These are phyloP conservation scores for Nakazawaea ambrosiae DNA, from an alignment of 805 yeast species.

Conservation along the genomic window DNA sequence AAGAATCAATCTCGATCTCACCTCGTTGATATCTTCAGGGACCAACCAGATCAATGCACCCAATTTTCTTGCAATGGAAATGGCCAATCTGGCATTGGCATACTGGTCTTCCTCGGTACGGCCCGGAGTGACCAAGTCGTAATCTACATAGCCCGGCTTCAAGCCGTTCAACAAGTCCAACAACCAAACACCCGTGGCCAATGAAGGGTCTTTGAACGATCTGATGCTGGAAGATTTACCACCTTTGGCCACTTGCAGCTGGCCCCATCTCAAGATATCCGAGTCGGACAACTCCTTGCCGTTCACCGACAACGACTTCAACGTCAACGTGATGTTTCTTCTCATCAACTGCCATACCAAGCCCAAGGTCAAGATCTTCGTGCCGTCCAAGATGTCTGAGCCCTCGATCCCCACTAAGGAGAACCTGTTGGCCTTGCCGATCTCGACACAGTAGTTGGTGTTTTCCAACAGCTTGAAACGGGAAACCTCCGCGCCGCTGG, in stretches of 20 bases:
- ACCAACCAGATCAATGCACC: constrained; percentile 98
- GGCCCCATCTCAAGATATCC: constrained; percentile 93
- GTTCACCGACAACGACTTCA: constrained; percentile 60
- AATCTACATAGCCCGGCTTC: constrained; percentile 97
- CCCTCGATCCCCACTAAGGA: constrained; percentile 98
- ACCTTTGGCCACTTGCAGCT: constrained; percentile 75
- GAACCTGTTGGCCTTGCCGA: constrained; percentile 88
- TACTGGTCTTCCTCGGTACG: constrained; percentile 76
- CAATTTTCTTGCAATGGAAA: constrained; percentile 94
- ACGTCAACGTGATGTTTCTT: constrained; percentile 82
- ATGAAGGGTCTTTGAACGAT: constrained; percentile 76
- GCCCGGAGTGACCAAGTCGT: constrained; percentile 81
- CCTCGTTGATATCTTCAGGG: constrained; percentile 99
- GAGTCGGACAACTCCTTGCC: constrained; percentile 75
- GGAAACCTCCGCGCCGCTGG: constrained; percentile 64
- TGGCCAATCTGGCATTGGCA: constrained; percentile 94
- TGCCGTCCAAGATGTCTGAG: constrained; percentile 93
- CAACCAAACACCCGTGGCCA: constrained; percentile 74
- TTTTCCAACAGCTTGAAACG: constrained; percentile 95
- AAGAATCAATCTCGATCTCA: constrained; percentile 85
- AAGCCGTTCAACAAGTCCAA: constrained; percentile 88
- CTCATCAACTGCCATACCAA: constrained; percentile 99
- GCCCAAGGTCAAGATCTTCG: constrained; percentile 80
- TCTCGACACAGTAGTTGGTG: constrained; percentile 96
- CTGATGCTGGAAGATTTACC: constrained; percentile 70